Evolutionary conservation across 208 protist species (phyloP).

Genomic region (Crithidia mellificae): DNA sequence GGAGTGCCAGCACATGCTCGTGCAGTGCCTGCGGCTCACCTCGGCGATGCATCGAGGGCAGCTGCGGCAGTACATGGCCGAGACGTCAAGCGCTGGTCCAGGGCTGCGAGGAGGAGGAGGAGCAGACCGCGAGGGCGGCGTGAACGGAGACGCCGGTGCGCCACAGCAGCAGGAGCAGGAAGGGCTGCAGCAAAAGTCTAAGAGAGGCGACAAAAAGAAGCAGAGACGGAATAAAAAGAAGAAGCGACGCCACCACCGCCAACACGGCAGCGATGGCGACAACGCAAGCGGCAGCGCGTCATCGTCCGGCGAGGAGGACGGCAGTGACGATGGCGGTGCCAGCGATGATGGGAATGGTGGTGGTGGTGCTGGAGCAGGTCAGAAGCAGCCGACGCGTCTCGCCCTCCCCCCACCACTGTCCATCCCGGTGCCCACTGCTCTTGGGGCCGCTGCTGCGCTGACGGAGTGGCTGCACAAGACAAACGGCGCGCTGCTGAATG

Average conservation of each 20-base stretch:
- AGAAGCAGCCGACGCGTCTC: background rate
- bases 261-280: background rate
- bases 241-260: background rate
- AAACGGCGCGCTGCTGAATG: background rate
- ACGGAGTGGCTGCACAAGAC: slow-evolving; percentile 17
- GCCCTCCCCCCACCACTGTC: slow-evolving; percentile 6
- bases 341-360: background rate
- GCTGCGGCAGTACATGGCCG: slow-evolving; percentile 9
- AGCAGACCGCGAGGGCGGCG: background rate
- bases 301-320: background rate
- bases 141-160: background rate
- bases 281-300: background rate
- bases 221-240: slow-evolving; percentile 14
- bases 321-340: background rate
- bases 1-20: slow-evolving; percentile 20
- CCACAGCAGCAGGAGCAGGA: background rate
- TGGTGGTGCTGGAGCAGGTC: background rate
- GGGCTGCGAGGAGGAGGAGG: background rate
- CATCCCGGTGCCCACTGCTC: slow-evolving; percentile 9
- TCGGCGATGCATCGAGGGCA: slow-evolving; percentile 12
- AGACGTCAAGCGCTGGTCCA: background rate
- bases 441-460: slow-evolving; percentile 4
- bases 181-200: background rate
- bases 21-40: slow-evolving; percentile 11
- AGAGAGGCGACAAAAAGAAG: background rate